A percentile compares a stretch with the other conserved stretches of the same genome.
Conservation (phyloP, 768 basidiomycete species). For the Tylopilus subfusipes region DNA sequence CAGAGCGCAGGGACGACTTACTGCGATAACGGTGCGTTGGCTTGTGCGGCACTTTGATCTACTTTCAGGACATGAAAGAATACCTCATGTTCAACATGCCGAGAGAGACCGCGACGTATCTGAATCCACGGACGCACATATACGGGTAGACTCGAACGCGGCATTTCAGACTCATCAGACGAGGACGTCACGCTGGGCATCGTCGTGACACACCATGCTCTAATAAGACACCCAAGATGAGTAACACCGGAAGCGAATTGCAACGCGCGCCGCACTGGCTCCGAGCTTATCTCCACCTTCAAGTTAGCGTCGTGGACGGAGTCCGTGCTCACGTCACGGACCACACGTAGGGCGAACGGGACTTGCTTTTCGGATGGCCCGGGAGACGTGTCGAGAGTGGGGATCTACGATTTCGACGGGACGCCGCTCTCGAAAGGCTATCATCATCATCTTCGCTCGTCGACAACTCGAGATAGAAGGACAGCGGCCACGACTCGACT, state of each 20-base stretch:
- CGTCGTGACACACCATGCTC: background rate
- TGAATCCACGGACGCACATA: background rate
- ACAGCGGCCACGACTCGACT: background rate
- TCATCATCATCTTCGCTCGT: background rate
- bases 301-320: background rate
- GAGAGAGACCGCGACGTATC: background rate
- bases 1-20: background rate
- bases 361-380: background rate
- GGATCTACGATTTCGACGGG: constrained; percentile 1
- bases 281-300: background rate
- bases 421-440: constrained; percentile 4
- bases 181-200: background rate
- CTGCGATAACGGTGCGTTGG: constrained; percentile 3
- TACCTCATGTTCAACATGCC: background rate
- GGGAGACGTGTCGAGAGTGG: background rate
- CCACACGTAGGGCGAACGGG: background rate
- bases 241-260: no score
- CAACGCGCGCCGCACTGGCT: background rate
- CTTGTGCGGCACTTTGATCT: background rate
- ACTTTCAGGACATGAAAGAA: background rate
- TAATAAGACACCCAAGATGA: background rate
- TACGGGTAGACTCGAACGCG: background rate
- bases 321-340: background rate
- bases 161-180: background rate
- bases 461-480: background rate